Base-by-base conservation (phyloP, 768 basidiomycete species). In the Leccinum barrowsii region DNA sequence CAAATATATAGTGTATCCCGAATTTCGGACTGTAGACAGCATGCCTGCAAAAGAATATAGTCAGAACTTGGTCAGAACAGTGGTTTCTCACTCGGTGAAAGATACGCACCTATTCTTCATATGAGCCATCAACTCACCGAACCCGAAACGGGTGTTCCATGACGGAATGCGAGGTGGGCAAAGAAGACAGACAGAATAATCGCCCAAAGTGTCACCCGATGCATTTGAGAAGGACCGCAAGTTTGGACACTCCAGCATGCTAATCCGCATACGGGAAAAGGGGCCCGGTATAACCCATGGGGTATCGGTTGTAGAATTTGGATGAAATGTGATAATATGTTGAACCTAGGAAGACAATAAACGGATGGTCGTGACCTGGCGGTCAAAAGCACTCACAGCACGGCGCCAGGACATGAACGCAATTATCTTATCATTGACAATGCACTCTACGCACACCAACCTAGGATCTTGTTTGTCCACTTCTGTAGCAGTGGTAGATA, bases 131-230 rank as follows among this genome's bases (percentile, higher is more conserved):
- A 70, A 24, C 49, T 59, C 58, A n/a, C 21, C 42, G 2, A 48
- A 49, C 12, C 70, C 65, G 30, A 65, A 61, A 7, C 57, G 61
- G 24, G 70, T 62, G 30, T 53, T 58, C 69, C 70, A 70, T 32
- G 68, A 72, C 32, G 68, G 67, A 48, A 70, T 62, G 15, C 66
- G 61, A 50, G 65, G 64, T 53, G 70, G 69, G 42, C 70, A 70
- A 26, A 52, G 59, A 50, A 67, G 65, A 44, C 69, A 70, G 49
- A 61, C 28, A 34, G 66, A 68, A 35, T 69, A 60, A 46, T 61
- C 70, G 13, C 59, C 26, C 1, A 62, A 50, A 13, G 48, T 44
- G 26, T 49, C 34, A 19, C 57, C 61, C 8, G 52, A 32, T 12
- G 21, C 5, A 21, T 47, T 56, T 26, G 55, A 26, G 5, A 60